A percentile compares a stretch with the other conserved stretches of the same genome.
phyloP scores from a whole-genome alignment of 2,329 filamentous ascomycete species.

The Venturia aucupariae region DNA sequence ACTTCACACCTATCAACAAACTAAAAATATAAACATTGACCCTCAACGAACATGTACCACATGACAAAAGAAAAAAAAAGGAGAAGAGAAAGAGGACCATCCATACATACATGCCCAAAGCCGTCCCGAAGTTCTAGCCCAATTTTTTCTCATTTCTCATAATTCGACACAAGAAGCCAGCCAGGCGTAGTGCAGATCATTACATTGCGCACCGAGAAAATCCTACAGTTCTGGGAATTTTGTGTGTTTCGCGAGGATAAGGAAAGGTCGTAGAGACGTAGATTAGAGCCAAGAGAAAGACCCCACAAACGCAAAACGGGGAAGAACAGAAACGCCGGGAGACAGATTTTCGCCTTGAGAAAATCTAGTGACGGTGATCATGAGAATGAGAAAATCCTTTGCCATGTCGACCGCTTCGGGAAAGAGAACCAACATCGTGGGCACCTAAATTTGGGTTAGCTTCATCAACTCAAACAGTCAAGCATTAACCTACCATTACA shows the following conservation, averaged over 20 bases:
- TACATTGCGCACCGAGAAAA: background rate
- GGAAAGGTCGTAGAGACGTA: constrained; percentile 1
- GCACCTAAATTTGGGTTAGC: constrained; percentile 29
- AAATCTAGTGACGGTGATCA: constrained; percentile 4
- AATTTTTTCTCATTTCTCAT: constrained; percentile 4
- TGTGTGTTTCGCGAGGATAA: background rate
- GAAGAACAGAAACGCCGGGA: background rate
- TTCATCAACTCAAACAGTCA: background rate
- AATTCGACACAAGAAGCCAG: background rate
- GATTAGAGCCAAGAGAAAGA: background rate
- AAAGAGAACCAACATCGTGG: constrained; percentile 42
- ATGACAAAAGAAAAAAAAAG: background rate
- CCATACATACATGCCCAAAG: background rate
- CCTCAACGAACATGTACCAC: background rate
- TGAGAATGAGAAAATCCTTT: constrained; percentile 8
- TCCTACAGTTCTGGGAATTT: background rate
- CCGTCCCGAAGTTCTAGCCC: background rate
- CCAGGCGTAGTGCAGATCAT: constrained; percentile 3
- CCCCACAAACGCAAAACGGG: background rate
- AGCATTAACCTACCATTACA: constrained; percentile 70
- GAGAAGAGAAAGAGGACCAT: background rate
- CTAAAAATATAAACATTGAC: background rate
- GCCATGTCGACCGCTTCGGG: constrained; percentile 20
- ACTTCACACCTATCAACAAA: background rate
- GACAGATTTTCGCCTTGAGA: background rate